Base-by-base conservation (phyloP, 768 basidiomycete genomes). In the Mrakia gelida region DNA sequence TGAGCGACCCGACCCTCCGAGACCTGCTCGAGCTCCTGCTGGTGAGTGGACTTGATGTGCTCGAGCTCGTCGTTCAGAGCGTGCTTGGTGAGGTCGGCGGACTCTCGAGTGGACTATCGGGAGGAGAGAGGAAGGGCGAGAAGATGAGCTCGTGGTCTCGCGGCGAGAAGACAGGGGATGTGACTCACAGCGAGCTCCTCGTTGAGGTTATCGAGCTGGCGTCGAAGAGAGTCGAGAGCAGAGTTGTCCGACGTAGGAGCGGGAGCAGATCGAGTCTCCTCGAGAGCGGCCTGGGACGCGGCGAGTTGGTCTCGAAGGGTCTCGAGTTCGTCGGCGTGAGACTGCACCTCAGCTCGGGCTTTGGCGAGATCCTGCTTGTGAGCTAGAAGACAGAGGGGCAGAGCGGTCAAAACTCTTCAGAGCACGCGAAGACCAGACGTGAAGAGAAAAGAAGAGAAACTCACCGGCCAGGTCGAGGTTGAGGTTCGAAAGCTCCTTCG, bases 11-110 rank as follows among this genome's bases (percentile, higher is more conserved):
- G 61, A 16, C 71, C 77, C 32, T 68, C 43, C 10, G 43, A 30
- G 21, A 56, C 72, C 63, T 67, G 71, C 61, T 68, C 34, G 15
- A 78, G 62, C 62, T 78, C 77, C 49, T 30, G 43, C 3, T 78
- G 71, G 28, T 43, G 72, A 18, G 28, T 68, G 18, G 45, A 26
- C 49, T 56, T n/a, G n/a, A 67, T 21, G 34, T 67, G 32, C 7
- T 78, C 61, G 34, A 78, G 43, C 63, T 78, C 71, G 32, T 74
- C 63, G 72, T 63, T 26, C 23, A 78, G 52, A 26, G 49, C 59
- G n/a, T 45, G 43, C 61, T 78, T 73, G 32, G 77, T 78, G 10
- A 78, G 61, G 9, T 73, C 38, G 52, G 77, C 77, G 10, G 61
- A 52, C 23, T 73, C 65, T 28, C 65, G 62, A 26, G 75, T 75